phyloP scores from a whole-genome alignment of 2,329 filamentous ascomycete species.

The Alternaria sp. region DNA sequence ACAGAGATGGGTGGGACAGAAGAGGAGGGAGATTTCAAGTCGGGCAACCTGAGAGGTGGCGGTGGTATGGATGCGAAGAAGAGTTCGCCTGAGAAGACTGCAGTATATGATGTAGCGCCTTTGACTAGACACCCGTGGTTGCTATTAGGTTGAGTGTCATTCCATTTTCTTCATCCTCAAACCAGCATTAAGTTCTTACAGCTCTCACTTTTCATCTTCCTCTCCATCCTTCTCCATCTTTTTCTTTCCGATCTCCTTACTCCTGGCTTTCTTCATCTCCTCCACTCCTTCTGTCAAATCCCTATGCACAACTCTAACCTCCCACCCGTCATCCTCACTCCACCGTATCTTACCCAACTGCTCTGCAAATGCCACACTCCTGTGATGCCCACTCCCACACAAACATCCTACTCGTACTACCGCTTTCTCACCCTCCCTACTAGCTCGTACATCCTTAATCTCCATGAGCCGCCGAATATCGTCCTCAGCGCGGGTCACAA shows the following conservation, averaged over 20 bases:
- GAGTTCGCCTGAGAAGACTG: not conserved
- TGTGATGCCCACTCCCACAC: conserved; percentile 17
- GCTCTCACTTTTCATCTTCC: not conserved
- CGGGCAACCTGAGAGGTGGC: not conserved
- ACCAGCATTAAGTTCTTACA: not conserved
- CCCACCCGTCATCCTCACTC: conserved; percentile 10
- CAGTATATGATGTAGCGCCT: not conserved
- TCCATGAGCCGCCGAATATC: conserved; percentile 16
- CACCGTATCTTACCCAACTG: conserved; percentile 14
- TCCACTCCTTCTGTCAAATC: conserved; percentile 8
- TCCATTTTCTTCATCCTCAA: not conserved
- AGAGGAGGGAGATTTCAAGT: not conserved
- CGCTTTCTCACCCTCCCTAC: not conserved
- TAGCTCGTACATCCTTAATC: conserved; percentile 7
- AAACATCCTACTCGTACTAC: conserved; percentile 13
- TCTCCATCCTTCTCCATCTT: not conserved
- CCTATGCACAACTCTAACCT: conserved; percentile 12
- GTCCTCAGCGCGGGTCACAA: not conserved
- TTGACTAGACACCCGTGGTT: not conserved
- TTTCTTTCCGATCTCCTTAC: not conserved
- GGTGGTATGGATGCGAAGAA: not conserved
- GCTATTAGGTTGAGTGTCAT: not conserved
- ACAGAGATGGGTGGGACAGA: not conserved
- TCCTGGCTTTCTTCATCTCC: not conserved
- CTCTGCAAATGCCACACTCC: conserved; percentile 20